These are phyloP conservation scores for Eimeria brunetti DNA, from an alignment of 169 alveolate genomes.

Conservation along the genomic window DNA sequence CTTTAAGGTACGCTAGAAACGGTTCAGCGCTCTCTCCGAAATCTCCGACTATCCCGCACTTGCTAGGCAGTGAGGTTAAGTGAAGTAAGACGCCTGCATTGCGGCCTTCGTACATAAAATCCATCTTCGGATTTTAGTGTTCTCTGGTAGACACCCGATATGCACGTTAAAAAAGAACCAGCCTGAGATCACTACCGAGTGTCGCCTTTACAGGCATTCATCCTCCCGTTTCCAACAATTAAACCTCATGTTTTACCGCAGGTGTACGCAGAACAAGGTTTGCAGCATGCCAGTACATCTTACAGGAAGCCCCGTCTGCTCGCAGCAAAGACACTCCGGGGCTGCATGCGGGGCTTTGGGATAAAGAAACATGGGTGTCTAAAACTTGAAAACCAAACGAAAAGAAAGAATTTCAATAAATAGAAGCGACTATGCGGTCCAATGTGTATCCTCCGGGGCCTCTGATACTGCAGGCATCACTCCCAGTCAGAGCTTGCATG, in stretches of 20 bases:
- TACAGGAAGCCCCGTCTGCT: conserved; percentile 41
- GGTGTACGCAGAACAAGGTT: neutral
- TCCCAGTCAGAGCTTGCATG: neutral
- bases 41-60: conserved; percentile 72
- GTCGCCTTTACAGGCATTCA: neutral
- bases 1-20: conserved; percentile 67
- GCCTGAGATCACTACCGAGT: neutral
- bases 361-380: neutral
- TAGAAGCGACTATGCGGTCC: neutral
- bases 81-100: conserved; percentile 76
- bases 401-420: no score
- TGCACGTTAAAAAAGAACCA: neutral
- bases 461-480: neutral
- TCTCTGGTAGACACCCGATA: neutral
- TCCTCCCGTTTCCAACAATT: neutral
- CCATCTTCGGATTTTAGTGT: neutral
- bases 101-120: conserved; percentile 80
- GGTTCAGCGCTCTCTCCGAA: conserved; percentile 73
- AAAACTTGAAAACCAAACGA: neutral
- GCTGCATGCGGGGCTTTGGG: conserved; percentile 24
- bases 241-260: neutral
- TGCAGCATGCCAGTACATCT: conserved; percentile 12
- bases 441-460: neutral
- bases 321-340: conserved; percentile 19
- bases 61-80: conserved; percentile 75